A percentile compares a stretch with the other conserved stretches of the same genome.
Conservation (phyloP, 768 basidiomycete genomes). For the Coprinellus micaceus region DNA sequence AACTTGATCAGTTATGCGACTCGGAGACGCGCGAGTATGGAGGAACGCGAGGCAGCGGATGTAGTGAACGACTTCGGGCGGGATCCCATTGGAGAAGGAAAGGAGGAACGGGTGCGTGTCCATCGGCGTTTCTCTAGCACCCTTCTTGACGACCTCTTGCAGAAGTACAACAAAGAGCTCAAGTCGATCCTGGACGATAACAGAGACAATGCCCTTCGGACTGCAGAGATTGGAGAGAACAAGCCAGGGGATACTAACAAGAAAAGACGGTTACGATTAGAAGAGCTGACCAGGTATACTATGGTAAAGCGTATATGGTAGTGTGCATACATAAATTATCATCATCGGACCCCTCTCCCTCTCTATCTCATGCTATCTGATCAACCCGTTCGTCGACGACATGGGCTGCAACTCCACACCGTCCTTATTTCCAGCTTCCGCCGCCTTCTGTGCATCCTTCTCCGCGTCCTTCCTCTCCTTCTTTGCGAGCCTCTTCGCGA, state of each 20-base stretch:
- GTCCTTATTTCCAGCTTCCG: not conserved
- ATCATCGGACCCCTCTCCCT: not conserved
- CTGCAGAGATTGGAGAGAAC: conserved; percentile 73
- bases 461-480: conserved; percentile 17
- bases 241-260: conserved; percentile 38
- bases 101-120: conserved; percentile 69
- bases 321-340: not conserved
- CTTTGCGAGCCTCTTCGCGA: conserved; percentile 13
- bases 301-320: conserved; percentile 93
- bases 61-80: conserved; percentile 82
- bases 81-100: conserved; percentile 88
- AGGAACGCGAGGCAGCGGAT: conserved; percentile 70
- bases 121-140: not conserved
- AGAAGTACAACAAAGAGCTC: conserved; percentile 82
- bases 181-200: conserved; percentile 66
- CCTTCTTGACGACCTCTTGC: conserved; percentile 3
- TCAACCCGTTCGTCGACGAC: not conserved
- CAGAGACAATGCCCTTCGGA: conserved; percentile 62
- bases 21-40: conserved; percentile 70
- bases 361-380: not conserved
- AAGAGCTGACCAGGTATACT: conserved; percentile 89
- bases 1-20: conserved; percentile 83
- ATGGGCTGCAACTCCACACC: not conserved
- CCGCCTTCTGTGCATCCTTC: not conserved
- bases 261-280: conserved; percentile 66